phyloP scores from a whole-genome alignment of 305 asterid species.

The Fraxinus ornus region DNA sequence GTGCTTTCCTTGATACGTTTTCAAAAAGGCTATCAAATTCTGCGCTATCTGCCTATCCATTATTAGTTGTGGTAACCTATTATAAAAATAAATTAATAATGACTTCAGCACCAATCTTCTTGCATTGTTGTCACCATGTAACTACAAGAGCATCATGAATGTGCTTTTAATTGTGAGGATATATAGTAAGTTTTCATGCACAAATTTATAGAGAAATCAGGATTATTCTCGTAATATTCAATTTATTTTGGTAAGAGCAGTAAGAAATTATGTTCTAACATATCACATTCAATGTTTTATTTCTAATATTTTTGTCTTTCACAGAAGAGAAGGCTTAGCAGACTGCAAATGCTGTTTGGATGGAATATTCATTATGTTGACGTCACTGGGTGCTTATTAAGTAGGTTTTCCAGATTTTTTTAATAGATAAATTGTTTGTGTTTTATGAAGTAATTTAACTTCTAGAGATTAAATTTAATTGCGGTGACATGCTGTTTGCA shows the following conservation, averaged over 20 bases:
- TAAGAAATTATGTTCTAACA: background rate
- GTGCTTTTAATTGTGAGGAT: background rate
- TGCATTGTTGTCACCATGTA: background rate
- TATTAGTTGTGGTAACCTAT: background rate
- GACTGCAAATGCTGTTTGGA: conserved; percentile 73
- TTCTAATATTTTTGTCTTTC: conserved; percentile 11
- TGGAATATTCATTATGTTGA: conserved; percentile 70
- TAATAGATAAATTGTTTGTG: background rate
- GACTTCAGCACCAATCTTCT: background rate
- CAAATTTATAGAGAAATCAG: background rate
- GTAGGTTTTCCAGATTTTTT: conserved; percentile 35
- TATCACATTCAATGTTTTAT: background rate
- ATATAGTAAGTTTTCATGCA: background rate
- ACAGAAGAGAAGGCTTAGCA: conserved; percentile 77
- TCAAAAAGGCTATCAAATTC: background rate
- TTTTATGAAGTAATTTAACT: background rate
- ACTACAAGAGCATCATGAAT: background rate
- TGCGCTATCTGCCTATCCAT: background rate
- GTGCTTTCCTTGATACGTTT: background rate
- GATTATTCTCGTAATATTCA: background rate
- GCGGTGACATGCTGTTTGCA: conserved; percentile 14
- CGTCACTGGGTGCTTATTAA: conserved; percentile 55
- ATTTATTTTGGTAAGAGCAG: background rate
- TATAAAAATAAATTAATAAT: background rate
- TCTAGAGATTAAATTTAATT: conserved; percentile 11